Base-by-base conservation (phyloP, 768 basidiomycete species). In the Dendrothele bispora region DNA sequence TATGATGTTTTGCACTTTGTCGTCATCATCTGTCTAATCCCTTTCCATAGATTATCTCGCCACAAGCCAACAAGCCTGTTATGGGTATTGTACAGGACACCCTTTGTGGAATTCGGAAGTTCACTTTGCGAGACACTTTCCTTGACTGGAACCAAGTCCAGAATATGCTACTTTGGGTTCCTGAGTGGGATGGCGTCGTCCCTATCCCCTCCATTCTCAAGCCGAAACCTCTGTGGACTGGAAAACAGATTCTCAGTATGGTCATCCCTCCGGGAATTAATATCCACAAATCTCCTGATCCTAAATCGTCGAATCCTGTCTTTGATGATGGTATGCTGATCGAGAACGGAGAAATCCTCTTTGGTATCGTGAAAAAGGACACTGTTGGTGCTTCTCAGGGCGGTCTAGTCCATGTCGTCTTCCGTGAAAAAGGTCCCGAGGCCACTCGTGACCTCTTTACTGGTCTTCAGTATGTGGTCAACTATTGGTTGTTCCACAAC, bases 11-110 rank as follows among this genome's bases (percentile, higher is more conserved):
- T 14, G 21, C 26, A 7, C 27, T 24, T 51, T 39, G 12, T 15
- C 28, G 22, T 42, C 21, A 5, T 6, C 18, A 17, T 24, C 28
- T 3, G 25, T 35, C 7, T 46, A 36, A 48, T 54, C 46, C 43
- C 36, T 43, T 27, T 34, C 36, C 24, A 30, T 24, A 99, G 92
- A 99, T 99, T 59, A 93, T 99, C 55, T 98, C 95, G 6, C 97
- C 97, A 0, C 97, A 99, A 77, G 95, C 95, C 42, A 99, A 98
- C 74, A 98, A 98, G 69, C 95, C 95, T 15, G 95, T 98, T 58
- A 99, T 99, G 95, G 97, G 93, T 51, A 98, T 99, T 58, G 95
- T 99, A 25, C 97, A 99, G 66, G 97, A 99, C 62, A 98, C 97
- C 1, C 84, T 99, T 1, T 97, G 94, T 61, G 97, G 97, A 60